phyloP scores from a whole-genome alignment of 2,329 filamentous ascomycete genomes.

The Pseudogymnoascus sp. region DNA sequence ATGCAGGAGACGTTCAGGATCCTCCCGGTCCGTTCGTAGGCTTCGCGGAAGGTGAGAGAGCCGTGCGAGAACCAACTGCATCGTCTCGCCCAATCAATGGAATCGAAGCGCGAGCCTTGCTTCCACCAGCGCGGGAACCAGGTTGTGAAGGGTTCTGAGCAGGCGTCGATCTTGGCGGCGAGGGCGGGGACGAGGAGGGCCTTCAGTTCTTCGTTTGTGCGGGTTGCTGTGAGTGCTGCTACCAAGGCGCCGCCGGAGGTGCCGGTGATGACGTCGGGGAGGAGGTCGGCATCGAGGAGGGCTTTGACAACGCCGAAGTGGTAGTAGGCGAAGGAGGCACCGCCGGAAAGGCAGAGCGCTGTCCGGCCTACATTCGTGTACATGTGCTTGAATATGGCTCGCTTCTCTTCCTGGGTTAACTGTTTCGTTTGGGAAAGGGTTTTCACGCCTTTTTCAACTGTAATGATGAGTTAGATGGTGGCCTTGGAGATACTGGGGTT shows the following conservation, averaged over 20 bases:
- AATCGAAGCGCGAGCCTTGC: slow-evolving; percentile 90
- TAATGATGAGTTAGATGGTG: not conserved
- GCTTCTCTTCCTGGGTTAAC: slow-evolving; percentile 66
- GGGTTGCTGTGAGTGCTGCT: slow-evolving; percentile 76
- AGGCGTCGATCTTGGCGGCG: slow-evolving; percentile 77
- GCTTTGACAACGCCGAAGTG: slow-evolving; percentile 91
- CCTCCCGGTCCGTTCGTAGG: slow-evolving; percentile 85
- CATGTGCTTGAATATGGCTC: slow-evolving; percentile 76
- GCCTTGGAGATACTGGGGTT: slow-evolving; percentile 12
- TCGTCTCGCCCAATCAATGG: slow-evolving; percentile 78
- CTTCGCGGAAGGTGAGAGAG: slow-evolving; percentile 89
- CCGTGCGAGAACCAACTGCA: slow-evolving; percentile 87
- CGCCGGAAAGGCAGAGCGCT: slow-evolving; percentile 85
- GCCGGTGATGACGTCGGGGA: slow-evolving; percentile 92
- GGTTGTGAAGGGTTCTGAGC: slow-evolving; percentile 65
- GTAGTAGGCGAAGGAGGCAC: slow-evolving; percentile 92
- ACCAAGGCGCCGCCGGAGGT: slow-evolving; percentile 91
- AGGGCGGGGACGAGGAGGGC: slow-evolving; percentile 77
- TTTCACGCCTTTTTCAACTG: slow-evolving; percentile 58
- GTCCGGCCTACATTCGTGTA: slow-evolving; percentile 88
- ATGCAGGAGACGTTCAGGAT: slow-evolving; percentile 96
- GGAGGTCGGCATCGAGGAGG: slow-evolving; percentile 72
- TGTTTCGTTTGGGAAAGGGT: slow-evolving; percentile 63
- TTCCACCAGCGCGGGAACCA: slow-evolving; percentile 85
- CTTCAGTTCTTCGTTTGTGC: slow-evolving; percentile 87